Percentiles rank a stretch among this genome's conserved stretches.
Conservation (phyloP, 148 eudicot genomes). For the Rheum nobile region DNA sequence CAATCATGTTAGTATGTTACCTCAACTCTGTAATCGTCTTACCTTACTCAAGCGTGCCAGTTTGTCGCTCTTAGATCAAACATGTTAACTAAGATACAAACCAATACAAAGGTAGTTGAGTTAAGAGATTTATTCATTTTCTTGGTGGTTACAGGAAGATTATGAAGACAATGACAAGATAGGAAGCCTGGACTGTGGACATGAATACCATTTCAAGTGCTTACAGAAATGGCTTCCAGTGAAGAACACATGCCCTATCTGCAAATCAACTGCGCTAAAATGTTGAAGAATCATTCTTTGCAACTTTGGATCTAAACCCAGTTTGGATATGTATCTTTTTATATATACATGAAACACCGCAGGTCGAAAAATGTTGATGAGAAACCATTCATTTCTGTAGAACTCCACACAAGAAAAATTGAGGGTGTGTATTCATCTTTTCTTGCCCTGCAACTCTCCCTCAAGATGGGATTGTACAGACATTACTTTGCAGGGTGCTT, state of each 20-base stretch:
- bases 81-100: too few species aligned
- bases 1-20: too few species aligned
- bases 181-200: constrained; percentile 75
- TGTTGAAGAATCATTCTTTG: too few species aligned
- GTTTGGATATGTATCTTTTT: neutral
- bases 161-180: constrained; percentile 51
- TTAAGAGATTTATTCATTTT: neutral
- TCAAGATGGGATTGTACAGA: constrained; percentile 6
- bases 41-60: neutral
- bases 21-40: too few species aligned
- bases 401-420: neutral
- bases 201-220: constrained; percentile 77
- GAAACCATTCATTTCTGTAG: neutral
- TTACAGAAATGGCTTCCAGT: constrained; percentile 66
- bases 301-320: neutral
- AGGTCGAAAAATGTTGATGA: neutral
- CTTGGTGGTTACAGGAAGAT: constrained; percentile 44
- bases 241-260: constrained; percentile 85
- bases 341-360: neutral
- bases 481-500: constrained; percentile 4
- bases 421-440: neutral
- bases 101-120: neutral
- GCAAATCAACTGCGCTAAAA: constrained; percentile 63
- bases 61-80: neutral
- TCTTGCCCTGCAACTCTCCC: neutral